These are phyloP conservation scores for Yamadazyma jaroonii DNA, from an alignment of 1,139 yeast genomes.

Conservation along the genomic window DNA sequence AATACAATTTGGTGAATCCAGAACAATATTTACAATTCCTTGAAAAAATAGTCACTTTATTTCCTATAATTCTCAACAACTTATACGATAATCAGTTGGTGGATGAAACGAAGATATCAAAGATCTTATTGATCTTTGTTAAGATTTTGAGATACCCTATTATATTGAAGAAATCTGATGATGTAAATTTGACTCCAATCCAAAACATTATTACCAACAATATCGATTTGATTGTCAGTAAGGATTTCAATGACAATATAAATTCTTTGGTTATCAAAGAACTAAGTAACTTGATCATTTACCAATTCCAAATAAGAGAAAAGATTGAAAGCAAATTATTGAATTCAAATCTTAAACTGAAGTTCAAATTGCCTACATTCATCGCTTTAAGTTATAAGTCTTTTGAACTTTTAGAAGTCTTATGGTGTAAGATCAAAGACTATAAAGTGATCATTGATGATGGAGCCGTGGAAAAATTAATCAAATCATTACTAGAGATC, in stretches of 20 bases:
- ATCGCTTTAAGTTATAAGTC: slow-evolving; percentile 58
- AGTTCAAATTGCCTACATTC: slow-evolving; percentile 61
- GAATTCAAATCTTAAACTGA: slow-evolving; percentile 24
- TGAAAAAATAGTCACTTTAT: slow-evolving; percentile 48
- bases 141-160: slow-evolving; percentile 68
- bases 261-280: slow-evolving; percentile 51
- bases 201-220: slow-evolving; percentile 52
- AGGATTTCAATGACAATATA: slow-evolving; percentile 32
- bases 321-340: slow-evolving; percentile 43
- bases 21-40: slow-evolving; percentile 54
- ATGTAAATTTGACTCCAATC: slow-evolving; percentile 47
- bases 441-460: slow-evolving; percentile 40
- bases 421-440: slow-evolving; percentile 29
- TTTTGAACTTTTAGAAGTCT: slow-evolving; percentile 36
- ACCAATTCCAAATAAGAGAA: slow-evolving; percentile 60
- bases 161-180: slow-evolving; percentile 49
- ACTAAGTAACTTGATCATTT: slow-evolving; percentile 47
- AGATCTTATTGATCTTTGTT: slow-evolving; percentile 47
- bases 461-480: slow-evolving; percentile 35
- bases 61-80: slow-evolving; percentile 40
- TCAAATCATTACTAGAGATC: slow-evolving; percentile 24
- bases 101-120: slow-evolving; percentile 31
- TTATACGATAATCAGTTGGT: slow-evolving; percentile 27
- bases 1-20: slow-evolving; percentile 54
- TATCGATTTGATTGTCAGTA: slow-evolving; percentile 21